These are phyloP conservation scores for Parasitella parasitica DNA, from an alignment of 371 early-diverging fungal genomes.

Conservation along the genomic window DNA sequence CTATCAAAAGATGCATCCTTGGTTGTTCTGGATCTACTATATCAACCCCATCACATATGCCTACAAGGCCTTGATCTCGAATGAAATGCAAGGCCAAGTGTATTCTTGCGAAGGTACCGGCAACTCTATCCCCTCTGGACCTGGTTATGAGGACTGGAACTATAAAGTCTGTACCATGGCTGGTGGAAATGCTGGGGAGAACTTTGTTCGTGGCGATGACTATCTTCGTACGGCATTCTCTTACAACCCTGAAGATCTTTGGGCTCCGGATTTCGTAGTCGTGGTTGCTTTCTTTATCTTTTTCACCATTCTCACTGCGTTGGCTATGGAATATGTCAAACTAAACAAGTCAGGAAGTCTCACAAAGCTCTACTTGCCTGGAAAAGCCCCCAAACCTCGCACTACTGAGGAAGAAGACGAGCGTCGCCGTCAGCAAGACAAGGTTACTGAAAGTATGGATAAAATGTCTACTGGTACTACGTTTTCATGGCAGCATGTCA, in stretches of 20 bases:
- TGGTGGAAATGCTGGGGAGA: slow-evolving; percentile 57
- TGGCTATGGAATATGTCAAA: slow-evolving; percentile 49
- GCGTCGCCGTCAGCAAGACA: slow-evolving; percentile 24
- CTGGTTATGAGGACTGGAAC: slow-evolving; percentile 46
- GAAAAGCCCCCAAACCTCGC: slow-evolving; percentile 28
- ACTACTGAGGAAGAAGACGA: slow-evolving; percentile 28
- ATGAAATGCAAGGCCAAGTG: slow-evolving; percentile 68
- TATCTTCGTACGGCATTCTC: slow-evolving; percentile 63
- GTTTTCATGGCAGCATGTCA: slow-evolving; percentile 54
- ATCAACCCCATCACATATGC: slow-evolving; percentile 73
- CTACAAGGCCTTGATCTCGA: slow-evolving; percentile 66
- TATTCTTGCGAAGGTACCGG: slow-evolving; percentile 52
- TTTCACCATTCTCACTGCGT: slow-evolving; percentile 41
- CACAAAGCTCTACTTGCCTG: slow-evolving; percentile 50
- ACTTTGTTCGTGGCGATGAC: slow-evolving; percentile 55
- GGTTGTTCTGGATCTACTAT: slow-evolving; percentile 75
- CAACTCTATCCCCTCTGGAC: slow-evolving; percentile 60
- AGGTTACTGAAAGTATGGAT: slow-evolving; percentile 30
- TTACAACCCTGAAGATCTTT: slow-evolving; percentile 26
- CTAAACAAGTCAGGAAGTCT: slow-evolving; percentile 45
- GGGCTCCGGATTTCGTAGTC: slow-evolving; percentile 44
- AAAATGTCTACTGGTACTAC: slow-evolving; percentile 41
- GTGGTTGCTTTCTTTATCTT: slow-evolving; percentile 49
- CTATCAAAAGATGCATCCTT: slow-evolving; percentile 62
- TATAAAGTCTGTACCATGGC: slow-evolving; percentile 65